Evolutionary conservation across 768 basidiomycete genomes (phyloP).

Genomic region (Asterophora parasitica): DNA sequence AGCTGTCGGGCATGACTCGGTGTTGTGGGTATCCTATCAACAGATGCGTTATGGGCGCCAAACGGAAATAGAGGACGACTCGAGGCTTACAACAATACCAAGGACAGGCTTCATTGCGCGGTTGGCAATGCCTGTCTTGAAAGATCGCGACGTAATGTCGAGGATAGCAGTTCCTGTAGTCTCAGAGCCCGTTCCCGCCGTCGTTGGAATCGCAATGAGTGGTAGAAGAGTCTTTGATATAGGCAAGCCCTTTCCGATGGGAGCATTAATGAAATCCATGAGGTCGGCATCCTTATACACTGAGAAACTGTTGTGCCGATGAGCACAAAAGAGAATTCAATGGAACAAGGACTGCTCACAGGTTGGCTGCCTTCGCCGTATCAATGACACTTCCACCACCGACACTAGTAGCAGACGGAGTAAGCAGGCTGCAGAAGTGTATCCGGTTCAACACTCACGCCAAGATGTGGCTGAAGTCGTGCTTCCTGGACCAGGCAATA

Average conservation of each 20-base stretch:
- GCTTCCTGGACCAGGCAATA: conserved; percentile 79
- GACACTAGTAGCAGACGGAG: conserved; percentile 43
- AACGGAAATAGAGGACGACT: background rate
- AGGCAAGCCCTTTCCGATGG: conserved; percentile 87
- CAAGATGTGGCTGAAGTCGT: conserved; percentile 91
- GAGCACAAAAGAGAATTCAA: background rate
- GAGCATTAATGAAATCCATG: conserved; percentile 96
- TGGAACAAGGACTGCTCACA: conserved; percentile 38
- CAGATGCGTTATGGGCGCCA: background rate
- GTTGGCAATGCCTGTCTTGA: conserved; percentile 96
- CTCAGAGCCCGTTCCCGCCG: conserved; percentile 87
- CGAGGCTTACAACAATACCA: conserved; percentile 55
- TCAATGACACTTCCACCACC: conserved; percentile 96
- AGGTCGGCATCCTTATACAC: conserved; percentile 91
- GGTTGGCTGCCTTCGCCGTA: conserved; percentile 91
- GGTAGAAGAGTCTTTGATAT: conserved; percentile 72
- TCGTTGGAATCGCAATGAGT: conserved; percentile 75
- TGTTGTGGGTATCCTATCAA: conserved; percentile 76
- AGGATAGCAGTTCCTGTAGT: conserved; percentile 95
- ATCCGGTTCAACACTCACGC: conserved; percentile 48
- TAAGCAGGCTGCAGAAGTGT: background rate
- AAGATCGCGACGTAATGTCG: conserved; percentile 84
- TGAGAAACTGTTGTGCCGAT: conserved; percentile 52
- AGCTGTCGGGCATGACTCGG: conserved; percentile 84
- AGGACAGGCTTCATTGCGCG: conserved; percentile 87